These are phyloP conservation scores for Escallonia rubra DNA, from an alignment of 129 eudicot species.

Conservation along the genomic window DNA sequence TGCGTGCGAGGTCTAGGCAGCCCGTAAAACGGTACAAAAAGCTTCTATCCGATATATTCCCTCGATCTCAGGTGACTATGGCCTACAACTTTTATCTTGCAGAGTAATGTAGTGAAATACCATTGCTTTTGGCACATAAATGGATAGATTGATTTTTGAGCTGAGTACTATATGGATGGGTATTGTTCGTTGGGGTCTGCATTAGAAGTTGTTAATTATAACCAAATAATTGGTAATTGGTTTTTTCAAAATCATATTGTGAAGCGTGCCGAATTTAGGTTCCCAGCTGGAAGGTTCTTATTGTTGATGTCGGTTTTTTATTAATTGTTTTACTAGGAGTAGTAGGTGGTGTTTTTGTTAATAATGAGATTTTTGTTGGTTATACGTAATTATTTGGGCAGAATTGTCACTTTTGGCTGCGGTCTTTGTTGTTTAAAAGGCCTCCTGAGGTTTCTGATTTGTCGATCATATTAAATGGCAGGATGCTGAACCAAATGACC, in stretches of 20 bases:
- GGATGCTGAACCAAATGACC: constrained; percentile 80
- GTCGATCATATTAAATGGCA: constrained; percentile 16
- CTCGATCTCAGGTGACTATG: constrained; percentile 56
- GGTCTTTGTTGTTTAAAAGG: constrained; percentile 8
- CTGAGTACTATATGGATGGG: neutral
- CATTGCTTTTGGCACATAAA: neutral
- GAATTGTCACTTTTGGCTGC: neutral
- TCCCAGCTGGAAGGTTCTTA: too few relatives aligned
- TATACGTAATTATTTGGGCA: constrained; percentile 4
- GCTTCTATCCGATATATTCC: constrained; percentile 71
- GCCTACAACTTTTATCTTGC: neutral
- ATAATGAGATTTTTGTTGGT: too few relatives aligned
- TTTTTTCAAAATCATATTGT: too few relatives aligned
- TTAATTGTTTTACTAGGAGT: too few relatives aligned
- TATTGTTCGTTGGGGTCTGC: neutral
- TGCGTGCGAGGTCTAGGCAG: constrained; percentile 81
- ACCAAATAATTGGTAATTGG: too few relatives aligned
- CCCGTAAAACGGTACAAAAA: constrained; percentile 80
- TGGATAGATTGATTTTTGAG: neutral
- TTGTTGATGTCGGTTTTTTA: too few relatives aligned
- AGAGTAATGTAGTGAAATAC: neutral
- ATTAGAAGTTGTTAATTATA: too few relatives aligned
- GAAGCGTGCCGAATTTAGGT: too few relatives aligned
- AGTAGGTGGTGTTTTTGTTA: too few relatives aligned
- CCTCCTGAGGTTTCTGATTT: neutral